A percentile compares a stretch with the other conserved stretches of the same genome.
Evolutionary conservation across 176 grass and related monocot genomes (phyloP).

Genomic region (Urochloa ruziziensis): DNA sequence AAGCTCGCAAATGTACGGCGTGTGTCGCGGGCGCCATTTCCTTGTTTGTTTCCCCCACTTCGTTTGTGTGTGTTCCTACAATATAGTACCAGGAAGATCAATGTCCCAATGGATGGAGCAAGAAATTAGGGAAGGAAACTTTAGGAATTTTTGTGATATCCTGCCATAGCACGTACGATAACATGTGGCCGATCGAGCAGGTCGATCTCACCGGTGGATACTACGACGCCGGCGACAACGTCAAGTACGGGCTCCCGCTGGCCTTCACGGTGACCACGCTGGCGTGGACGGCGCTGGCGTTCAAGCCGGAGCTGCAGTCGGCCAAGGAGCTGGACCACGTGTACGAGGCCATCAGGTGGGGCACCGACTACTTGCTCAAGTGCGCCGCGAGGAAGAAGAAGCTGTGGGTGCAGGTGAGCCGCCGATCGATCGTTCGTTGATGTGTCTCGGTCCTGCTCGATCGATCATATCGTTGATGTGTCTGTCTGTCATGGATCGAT

Average conservation of each 20-base stretch:
- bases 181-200: slow-evolving; percentile 10
- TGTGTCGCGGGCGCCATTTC: not conserved
- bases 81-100: not conserved
- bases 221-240: slow-evolving; percentile 98
- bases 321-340: slow-evolving; percentile 64
- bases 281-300: slow-evolving; percentile 75
- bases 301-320: slow-evolving; percentile 52
- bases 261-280: slow-evolving; percentile 92
- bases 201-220: slow-evolving; percentile 86
- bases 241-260: slow-evolving; percentile 88
- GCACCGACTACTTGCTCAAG: slow-evolving; percentile 90
- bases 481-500: not conserved
- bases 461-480: not conserved
- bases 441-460: too few species aligned
- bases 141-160: not conserved
- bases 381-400: slow-evolving; percentile 62
- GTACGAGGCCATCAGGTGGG: slow-evolving; percentile 69
- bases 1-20: slow-evolving; percentile 60
- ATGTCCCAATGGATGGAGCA: too few species aligned
- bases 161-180: not conserved
- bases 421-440: too few species aligned
- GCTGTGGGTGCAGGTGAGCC: slow-evolving; percentile 88
- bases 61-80: not conserved
- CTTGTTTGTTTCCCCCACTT: too few species aligned
- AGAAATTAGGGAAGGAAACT: not conserved